These are phyloP conservation scores for Fusarium xyrophilum DNA, from an alignment of 2,329 filamentous ascomycete genomes.

Conservation along the genomic window DNA sequence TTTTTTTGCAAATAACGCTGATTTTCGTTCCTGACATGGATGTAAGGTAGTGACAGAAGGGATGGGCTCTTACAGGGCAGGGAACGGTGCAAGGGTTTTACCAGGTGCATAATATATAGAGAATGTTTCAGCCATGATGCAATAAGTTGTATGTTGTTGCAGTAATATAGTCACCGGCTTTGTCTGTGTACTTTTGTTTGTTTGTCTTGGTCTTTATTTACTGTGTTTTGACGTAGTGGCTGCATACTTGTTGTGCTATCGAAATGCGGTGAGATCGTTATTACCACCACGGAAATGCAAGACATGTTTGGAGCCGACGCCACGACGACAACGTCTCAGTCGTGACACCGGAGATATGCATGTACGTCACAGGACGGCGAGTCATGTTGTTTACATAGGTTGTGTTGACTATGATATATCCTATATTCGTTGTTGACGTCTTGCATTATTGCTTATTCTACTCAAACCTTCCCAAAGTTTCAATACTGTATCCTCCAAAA, in stretches of 20 bases:
- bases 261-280: constrained; percentile 10
- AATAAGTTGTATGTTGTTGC: constrained; percentile 14
- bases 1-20: constrained; percentile 26
- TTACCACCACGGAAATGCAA: constrained; percentile 1
- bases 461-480: too few relatives aligned
- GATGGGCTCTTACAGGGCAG: constrained; percentile 34
- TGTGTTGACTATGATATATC: not conserved
- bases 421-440: too few relatives aligned
- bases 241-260: not conserved
- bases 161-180: not conserved
- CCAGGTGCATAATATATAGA: constrained; percentile 43
- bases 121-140: constrained; percentile 39
- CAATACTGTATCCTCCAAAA: not conserved
- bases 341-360: not conserved
- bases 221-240: not conserved
- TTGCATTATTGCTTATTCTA: not conserved
- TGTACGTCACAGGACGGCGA: not conserved
- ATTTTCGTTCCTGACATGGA: constrained; percentile 37
- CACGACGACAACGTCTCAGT: constrained; percentile 1
- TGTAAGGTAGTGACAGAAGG: constrained; percentile 38
- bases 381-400: not conserved
- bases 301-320: constrained; percentile 13
- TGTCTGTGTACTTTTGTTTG: not conserved
- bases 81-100: constrained; percentile 37
- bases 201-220: not conserved